Conservation (phyloP, 75 land plant species). For the Selaginella moellendorffii region DNA sequence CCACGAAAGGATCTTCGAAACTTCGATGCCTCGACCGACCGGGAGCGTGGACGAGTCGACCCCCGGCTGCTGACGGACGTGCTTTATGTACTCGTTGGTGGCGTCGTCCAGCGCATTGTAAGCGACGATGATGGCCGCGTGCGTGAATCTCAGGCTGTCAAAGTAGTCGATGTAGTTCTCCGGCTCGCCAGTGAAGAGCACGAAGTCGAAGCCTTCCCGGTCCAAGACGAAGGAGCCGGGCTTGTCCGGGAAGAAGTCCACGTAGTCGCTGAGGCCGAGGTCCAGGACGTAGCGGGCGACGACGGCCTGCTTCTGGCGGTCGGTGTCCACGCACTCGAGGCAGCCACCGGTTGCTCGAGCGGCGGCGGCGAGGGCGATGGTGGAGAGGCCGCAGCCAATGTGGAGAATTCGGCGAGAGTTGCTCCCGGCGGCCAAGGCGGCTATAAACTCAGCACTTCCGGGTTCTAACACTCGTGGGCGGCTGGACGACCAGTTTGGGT, state of each 20-base stretch:
- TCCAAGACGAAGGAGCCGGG: conserved; percentile 19
- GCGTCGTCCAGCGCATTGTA: conserved; percentile 33
- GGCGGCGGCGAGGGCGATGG: conserved; percentile 31
- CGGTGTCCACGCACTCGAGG: conserved; percentile 19
- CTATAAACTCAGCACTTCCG: conserved; percentile 30
- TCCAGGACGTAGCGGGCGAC: conserved; percentile 18
- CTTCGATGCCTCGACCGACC: conserved; percentile 30
- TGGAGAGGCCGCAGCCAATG: conserved; percentile 34
- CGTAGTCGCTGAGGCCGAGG: conserved; percentile 23
- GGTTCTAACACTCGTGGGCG: conserved; percentile 19
- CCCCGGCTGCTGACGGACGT: conserved; percentile 33
- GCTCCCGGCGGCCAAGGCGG: conserved; percentile 30
- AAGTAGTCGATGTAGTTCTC: conserved; percentile 23
- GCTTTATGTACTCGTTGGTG: conserved; percentile 31
- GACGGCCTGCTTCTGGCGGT: conserved; percentile 20
- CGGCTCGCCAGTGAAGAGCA: conserved; percentile 23
- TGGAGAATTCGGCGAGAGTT: conserved; percentile 29
- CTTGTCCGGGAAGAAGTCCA: conserved; percentile 24
- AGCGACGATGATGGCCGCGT: conserved; percentile 30
- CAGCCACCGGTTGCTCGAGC: conserved; percentile 25
- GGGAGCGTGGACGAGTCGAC: conserved; percentile 32
- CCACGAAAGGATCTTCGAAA: conserved; percentile 30
- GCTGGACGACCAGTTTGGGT: not conserved
- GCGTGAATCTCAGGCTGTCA: conserved; percentile 25
- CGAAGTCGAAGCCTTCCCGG: conserved; percentile 27